Evolutionary conservation across 2,329 filamentous ascomycete species (phyloP).

Genomic region (Alternaria triticina): DNA sequence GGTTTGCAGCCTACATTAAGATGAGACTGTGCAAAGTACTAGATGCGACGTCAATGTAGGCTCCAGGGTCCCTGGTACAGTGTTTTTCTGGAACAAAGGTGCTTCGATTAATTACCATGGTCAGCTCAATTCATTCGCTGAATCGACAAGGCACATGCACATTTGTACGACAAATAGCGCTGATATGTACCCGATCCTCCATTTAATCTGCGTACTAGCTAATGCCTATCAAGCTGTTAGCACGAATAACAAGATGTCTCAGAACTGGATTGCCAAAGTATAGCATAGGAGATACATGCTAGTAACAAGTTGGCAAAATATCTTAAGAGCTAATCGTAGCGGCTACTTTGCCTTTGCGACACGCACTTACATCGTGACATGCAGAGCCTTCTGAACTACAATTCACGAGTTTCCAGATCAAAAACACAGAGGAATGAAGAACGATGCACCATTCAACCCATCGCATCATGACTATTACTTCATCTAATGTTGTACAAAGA

Average conservation of each 20-base stretch:
- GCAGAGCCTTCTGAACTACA: neutral
- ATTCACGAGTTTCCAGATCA: neutral
- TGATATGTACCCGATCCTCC: neutral
- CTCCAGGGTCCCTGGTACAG: too few species aligned
- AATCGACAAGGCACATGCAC: too few species aligned
- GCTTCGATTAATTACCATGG: too few species aligned
- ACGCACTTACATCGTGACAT: neutral
- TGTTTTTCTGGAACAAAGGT: too few species aligned
- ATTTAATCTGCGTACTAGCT: too few species aligned
- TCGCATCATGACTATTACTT: neutral
- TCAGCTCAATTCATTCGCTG: too few species aligned
- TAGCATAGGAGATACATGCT: neutral
- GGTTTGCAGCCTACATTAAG: too few species aligned
- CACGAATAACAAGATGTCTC: fast-evolving
- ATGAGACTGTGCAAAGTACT: too few species aligned
- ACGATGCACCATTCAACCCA: neutral
- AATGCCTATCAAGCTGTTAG: neutral
- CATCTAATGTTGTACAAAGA: neutral
- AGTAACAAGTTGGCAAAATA: neutral
- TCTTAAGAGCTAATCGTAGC: neutral
- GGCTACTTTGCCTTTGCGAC: neutral
- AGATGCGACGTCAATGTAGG: too few species aligned
- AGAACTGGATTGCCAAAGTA: neutral
- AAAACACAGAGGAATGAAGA: neutral
- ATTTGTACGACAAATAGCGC: neutral